phyloP scores from a whole-genome alignment of 345 rosid genomes.

The Dimocarpus longan region DNA sequence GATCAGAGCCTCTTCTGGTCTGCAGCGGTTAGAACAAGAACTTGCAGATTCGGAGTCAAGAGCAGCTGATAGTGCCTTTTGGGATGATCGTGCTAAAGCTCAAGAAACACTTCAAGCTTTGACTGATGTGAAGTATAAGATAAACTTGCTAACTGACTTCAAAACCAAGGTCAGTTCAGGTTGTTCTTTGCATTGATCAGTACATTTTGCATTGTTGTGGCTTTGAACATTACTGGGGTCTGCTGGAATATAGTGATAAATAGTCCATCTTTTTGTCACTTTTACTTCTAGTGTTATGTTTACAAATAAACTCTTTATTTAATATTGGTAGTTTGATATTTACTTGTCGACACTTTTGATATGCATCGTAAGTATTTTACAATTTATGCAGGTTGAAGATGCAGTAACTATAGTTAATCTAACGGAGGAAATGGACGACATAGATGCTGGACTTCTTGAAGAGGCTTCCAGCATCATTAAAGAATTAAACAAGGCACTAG shows the following conservation, averaged over 20 bases:
- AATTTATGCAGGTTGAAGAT: conserved; percentile 75
- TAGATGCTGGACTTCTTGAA: conserved; percentile 79
- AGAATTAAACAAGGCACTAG: conserved; percentile 67
- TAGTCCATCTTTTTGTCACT: not conserved
- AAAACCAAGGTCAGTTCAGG: conserved; percentile 55
- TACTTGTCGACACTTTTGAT: not conserved
- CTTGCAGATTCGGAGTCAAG: conserved; percentile 59
- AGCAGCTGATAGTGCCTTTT: conserved; percentile 70
- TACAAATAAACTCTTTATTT: not conserved
- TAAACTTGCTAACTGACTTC: conserved; percentile 61
- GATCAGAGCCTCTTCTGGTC: conserved; percentile 58
- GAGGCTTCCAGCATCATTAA: conserved; percentile 74
- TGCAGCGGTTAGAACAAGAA: conserved; percentile 59
- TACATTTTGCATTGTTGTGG: conserved; percentile 8
- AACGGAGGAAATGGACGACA: conserved; percentile 93
- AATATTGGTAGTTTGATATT: not conserved
- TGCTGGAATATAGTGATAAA: not conserved
- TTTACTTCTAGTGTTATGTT: not conserved
- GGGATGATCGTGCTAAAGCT: conserved; percentile 86
- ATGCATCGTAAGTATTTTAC: conserved; percentile 8
- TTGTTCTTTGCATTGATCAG: not conserved
- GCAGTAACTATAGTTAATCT: conserved; percentile 78
- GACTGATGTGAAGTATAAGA: conserved; percentile 77
- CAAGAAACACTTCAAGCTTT: conserved; percentile 71
- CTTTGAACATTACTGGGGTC: not conserved